Evolutionary conservation across 371 early-diverging fungal species (phyloP).

Genomic region (Mucor lusitanicus): DNA sequence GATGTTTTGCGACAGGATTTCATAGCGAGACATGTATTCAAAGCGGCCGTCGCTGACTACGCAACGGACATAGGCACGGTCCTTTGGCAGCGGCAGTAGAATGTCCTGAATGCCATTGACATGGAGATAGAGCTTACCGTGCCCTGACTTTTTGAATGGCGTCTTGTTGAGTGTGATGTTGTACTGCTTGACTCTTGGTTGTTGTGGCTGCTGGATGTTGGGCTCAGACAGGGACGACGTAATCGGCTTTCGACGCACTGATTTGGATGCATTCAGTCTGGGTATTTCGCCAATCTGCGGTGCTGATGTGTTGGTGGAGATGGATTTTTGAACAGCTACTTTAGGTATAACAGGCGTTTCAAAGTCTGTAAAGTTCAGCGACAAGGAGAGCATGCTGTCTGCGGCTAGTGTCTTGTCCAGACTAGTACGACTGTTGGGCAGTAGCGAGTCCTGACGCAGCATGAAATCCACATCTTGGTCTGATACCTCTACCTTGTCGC

Average conservation of each 20-base stretch:
- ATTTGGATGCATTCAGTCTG: neutral
- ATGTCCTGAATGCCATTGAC: conserved; percentile 40
- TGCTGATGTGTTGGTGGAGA: conserved; percentile 3
- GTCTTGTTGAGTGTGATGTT: neutral
- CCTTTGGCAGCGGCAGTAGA: conserved; percentile 43
- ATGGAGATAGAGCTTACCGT: conserved; percentile 47
- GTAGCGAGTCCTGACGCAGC: neutral
- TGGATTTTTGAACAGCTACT: neutral
- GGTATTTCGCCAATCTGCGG: conserved; percentile 6
- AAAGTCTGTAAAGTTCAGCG: conserved; percentile 3
- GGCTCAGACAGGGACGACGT: neutral
- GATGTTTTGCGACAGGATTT: conserved; percentile 30
- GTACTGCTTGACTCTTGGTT: neutral
- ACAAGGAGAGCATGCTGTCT: neutral
- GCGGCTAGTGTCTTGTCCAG: neutral
- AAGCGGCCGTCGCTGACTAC: conserved; percentile 51
- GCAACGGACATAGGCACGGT: conserved; percentile 46
- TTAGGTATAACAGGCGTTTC: conserved; percentile 5
- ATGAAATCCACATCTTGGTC: neutral
- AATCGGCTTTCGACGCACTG: conserved; percentile 7
- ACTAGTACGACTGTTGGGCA: neutral
- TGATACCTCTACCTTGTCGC: neutral
- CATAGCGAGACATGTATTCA: conserved; percentile 54
- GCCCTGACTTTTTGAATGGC: neutral
- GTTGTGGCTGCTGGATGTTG: neutral